Percentiles rank a stretch among this genome's conserved stretches.
These are phyloP conservation scores for Mycena polygramma DNA, from an alignment of 768 basidiomycete genomes.

Conservation along the genomic window DNA sequence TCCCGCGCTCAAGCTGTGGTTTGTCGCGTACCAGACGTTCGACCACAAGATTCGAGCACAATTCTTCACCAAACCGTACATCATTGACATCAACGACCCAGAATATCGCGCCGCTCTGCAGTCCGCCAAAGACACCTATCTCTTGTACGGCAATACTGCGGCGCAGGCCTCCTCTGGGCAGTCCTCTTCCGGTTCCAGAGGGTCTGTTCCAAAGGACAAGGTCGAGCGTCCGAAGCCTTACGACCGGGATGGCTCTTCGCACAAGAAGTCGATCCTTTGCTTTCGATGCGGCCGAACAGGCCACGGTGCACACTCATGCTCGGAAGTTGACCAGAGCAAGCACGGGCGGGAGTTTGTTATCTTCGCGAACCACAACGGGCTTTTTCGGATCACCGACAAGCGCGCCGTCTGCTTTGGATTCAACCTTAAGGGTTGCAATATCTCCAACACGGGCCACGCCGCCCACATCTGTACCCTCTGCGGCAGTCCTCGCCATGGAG, in stretches of 20 bases:
- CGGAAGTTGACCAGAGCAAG: constrained; percentile 5
- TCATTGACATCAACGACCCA: not conserved
- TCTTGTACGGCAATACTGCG: not conserved
- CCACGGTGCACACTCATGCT: not conserved
- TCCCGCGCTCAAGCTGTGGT: not conserved
- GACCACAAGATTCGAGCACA: constrained; percentile 11
- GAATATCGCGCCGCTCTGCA: constrained; percentile 22
- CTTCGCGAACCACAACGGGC: constrained; percentile 13
- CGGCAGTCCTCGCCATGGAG: constrained; percentile 25
- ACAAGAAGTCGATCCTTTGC: not conserved
- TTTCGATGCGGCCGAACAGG: constrained; percentile 23
- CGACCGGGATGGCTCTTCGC: not conserved
- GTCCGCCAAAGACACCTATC: constrained; percentile 14
- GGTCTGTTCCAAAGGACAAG: not conserved
- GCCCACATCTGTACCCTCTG: constrained; percentile 26
- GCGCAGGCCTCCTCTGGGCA: no score
- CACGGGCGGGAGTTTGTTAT: constrained; percentile 8
- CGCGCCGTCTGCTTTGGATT: constrained; percentile 13
- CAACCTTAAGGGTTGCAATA: constrained; percentile 2
- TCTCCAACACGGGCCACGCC: not conserved
- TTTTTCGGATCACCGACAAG: constrained; percentile 20
- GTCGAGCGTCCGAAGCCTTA: constrained; percentile 8
- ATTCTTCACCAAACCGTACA: constrained; percentile 23
- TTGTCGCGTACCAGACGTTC: constrained; percentile 11
- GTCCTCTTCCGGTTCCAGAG: no score